Percentiles rank a stretch among this genome's conserved stretches.
Conservation (phyloP, 2,329 filamentous ascomycete genomes). For the Fusarium denticulatum region DNA sequence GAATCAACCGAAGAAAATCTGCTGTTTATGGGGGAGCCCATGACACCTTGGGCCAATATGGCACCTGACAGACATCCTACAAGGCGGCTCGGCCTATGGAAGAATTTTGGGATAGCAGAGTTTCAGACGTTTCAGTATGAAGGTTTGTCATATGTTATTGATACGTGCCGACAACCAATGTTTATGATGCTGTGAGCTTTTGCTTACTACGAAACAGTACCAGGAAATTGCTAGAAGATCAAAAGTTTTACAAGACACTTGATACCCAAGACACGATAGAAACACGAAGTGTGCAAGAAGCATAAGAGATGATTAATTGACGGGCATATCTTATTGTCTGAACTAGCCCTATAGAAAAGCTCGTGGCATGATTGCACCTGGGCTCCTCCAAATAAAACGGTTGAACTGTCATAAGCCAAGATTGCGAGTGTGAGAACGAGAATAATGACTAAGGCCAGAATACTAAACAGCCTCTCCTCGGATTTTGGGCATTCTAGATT, state of each 20-base stretch:
- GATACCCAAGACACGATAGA: rapidly evolving
- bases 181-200: constrained; percentile 24
- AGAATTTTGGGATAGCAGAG: not conserved
- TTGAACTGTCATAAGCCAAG: not conserved
- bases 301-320: not conserved
- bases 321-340: not conserved
- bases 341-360: not conserved
- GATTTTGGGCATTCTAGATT: not conserved
- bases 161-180: constrained; percentile 20
- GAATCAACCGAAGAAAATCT: not conserved
- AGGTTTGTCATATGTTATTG: constrained; percentile 6
- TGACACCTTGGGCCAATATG: constrained; percentile 16
- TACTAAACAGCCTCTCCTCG: not conserved
- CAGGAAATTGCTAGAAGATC: not conserved
- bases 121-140: not conserved
- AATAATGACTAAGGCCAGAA: not conserved
- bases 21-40: not conserved
- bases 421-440: not conserved
- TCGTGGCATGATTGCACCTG: not conserved
- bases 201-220: too few species aligned
- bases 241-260: not conserved
- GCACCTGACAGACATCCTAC: not conserved
- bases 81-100: not conserved
- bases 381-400: not conserved
- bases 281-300: not conserved